Conservation (phyloP, 306 rosid species). For the Corylus heterophylla region DNA sequence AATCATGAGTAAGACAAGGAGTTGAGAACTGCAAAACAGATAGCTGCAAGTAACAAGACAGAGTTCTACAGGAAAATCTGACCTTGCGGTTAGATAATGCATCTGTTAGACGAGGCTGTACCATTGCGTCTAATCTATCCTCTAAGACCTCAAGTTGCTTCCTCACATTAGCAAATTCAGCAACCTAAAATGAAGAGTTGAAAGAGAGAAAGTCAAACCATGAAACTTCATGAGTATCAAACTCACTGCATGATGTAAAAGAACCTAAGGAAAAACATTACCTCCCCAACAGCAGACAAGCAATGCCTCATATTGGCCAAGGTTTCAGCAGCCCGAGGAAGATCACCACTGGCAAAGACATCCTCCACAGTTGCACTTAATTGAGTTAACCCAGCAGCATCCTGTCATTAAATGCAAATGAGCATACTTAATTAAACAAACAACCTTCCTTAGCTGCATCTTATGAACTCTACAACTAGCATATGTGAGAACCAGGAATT, state of each 20-base stretch:
- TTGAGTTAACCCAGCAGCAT: slow-evolving; percentile 99
- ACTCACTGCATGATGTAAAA: slow-evolving; percentile 1
- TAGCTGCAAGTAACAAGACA: neutral
- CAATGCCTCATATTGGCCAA: slow-evolving; percentile 98
- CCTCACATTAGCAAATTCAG: slow-evolving; percentile 97
- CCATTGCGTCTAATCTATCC: slow-evolving; percentile 94
- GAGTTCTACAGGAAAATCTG: slow-evolving; percentile 7
- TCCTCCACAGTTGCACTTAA: slow-evolving; percentile 95
- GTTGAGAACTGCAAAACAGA: neutral
- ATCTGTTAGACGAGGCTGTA: slow-evolving; percentile 94
- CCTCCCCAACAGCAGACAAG: slow-evolving; percentile 99
- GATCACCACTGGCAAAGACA: slow-evolving; percentile 97
- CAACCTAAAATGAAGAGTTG: slow-evolving; percentile 54
- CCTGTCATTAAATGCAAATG: slow-evolving; percentile 46
- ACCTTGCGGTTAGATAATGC: slow-evolving; percentile 91
- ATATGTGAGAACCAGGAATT: slow-evolving; percentile 19
- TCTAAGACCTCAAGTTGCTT: slow-evolving; percentile 97
- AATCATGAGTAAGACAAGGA: slow-evolving; percentile 21
- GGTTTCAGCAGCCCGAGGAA: slow-evolving; percentile 93
- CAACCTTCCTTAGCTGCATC: neutral
- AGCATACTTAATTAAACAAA: slow-evolving; percentile 15
- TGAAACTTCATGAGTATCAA: slow-evolving; percentile 11
- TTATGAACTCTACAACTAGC: slow-evolving; percentile 4
- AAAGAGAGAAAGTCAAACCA: slow-evolving; percentile 2
- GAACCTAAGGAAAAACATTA: slow-evolving; percentile 26